These are phyloP conservation scores for Nakaseomyces sp. DNA, from an alignment of 1,139 yeast species.

Conservation along the genomic window DNA sequence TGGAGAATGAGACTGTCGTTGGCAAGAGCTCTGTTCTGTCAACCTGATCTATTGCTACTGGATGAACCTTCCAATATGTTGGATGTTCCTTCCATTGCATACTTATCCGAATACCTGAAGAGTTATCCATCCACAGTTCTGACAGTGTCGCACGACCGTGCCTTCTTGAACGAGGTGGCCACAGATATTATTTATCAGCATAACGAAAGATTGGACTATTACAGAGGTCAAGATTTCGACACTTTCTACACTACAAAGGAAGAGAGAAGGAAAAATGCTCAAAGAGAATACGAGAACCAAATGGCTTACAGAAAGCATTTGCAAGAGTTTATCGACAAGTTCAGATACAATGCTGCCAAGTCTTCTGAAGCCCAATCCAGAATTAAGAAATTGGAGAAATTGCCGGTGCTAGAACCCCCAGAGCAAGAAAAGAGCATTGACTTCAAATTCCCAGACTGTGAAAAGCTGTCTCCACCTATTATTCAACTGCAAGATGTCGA, in stretches of 20 bases:
- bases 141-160: slow-evolving; percentile 95
- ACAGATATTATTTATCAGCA: slow-evolving; percentile 97
- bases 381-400: slow-evolving; percentile 88
- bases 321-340: slow-evolving; percentile 91
- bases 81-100: slow-evolving; percentile 98
- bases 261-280: slow-evolving; percentile 87
- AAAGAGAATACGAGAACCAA: slow-evolving; percentile 92
- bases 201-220: slow-evolving; percentile 90
- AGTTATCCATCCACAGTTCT: slow-evolving; percentile 85
- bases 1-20: slow-evolving; percentile 99
- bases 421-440: slow-evolving; percentile 81
- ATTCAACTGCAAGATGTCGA: slow-evolving; percentile 79
- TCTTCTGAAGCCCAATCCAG: slow-evolving; percentile 97
- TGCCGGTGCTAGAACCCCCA: slow-evolving; percentile 88
- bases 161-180: slow-evolving; percentile 93
- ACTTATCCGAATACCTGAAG: slow-evolving; percentile 79
- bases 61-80: slow-evolving; percentile 99
- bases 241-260: slow-evolving; percentile 88
- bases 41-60: slow-evolving; percentile 81
- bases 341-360: slow-evolving; percentile 94
- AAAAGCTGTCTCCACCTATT: slow-evolving; percentile 85
- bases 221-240: slow-evolving; percentile 90
- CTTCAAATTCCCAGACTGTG: slow-evolving; percentile 94
- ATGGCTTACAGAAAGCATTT: slow-evolving; percentile 92
- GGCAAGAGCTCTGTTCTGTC: slow-evolving; percentile 95